Evolutionary conservation across 768 basidiomycete species (phyloP), one percentile per base, ranked within the genome.

Genomic region (Kwoniella sp.): DNA sequence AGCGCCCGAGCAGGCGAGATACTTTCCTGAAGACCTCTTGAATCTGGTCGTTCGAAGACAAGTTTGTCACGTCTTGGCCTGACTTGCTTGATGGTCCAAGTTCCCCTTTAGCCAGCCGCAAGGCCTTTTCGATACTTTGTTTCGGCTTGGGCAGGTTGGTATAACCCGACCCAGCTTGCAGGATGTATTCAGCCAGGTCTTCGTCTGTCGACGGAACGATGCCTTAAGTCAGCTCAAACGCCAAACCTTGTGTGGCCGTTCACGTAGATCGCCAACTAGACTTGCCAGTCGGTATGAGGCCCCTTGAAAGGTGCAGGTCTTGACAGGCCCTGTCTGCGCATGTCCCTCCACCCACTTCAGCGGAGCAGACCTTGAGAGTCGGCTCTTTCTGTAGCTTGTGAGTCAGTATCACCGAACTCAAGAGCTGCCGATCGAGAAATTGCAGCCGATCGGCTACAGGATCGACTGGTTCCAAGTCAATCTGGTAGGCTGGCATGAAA

Each of bases 261-360:
- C n/a, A n/a, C n/a, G n/a, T n/a, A n/a, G n/a, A n/a, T n/a, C n/a
- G n/a, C n/a, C n/a, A n/a, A n/a, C n/a, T n/a, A n/a, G n/a, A 57
- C 64, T 57, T 40, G 46, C 64, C 61, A 43, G 43, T 58, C 9
- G 60, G 58, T 34, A 31, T 28, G 9, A 38, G 32, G 19, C 50
- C 59, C 47, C 60, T 60, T n/a, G 38, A 39, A 11, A 69, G 41
- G 41, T 69, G 67, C 5, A 69, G 9, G 53, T 57, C 64, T 37
- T 34, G 32, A 38, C 67, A 69, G 26, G 36, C 46, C 40, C 46
- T 46, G 56, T 69, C 62, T 19, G 67, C 67, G 43, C 67, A 69
- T 20, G 28, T 48, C 22, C 67, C 67, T 3, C 67, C 67, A 10
- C 33, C 56, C 8, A 41, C 53, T 48, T 69, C 67, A 15, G 64